Conservation (phyloP, 164 flowering plant species). For the Sedum album region DNA sequence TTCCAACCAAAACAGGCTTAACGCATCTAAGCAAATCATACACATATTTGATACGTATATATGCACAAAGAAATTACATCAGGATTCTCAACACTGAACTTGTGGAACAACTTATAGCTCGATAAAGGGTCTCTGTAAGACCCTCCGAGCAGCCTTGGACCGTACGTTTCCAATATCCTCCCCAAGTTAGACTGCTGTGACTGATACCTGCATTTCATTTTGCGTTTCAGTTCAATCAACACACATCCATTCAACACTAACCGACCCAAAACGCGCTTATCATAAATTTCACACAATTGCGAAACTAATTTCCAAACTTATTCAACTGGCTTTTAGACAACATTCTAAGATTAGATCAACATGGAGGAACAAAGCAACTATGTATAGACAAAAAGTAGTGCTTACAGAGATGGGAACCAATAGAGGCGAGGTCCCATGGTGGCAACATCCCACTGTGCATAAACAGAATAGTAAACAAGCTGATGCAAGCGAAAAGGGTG, state of each 20-base stretch:
- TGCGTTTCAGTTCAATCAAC: neutral
- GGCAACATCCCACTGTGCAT: slow-evolving; percentile 50
- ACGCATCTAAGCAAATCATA: neutral
- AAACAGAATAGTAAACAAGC: slow-evolving; percentile 69
- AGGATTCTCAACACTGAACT: slow-evolving; percentile 65
- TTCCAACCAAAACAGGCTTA: neutral
- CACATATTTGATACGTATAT: neutral
- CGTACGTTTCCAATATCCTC: slow-evolving; percentile 59
- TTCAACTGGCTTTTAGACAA: too few relatives aligned
- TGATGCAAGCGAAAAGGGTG: slow-evolving; percentile 74
- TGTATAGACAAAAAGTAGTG: too few relatives aligned
- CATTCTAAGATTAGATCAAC: neutral
- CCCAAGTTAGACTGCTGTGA: slow-evolving; percentile 60
- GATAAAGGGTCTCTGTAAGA: slow-evolving; percentile 72
- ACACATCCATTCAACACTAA: neutral
- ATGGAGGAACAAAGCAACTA: neutral
- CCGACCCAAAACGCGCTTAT: neutral
- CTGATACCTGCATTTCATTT: slow-evolving; percentile 29
- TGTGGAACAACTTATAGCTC: slow-evolving; percentile 60
- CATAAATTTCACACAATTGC: neutral
- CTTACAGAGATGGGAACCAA: slow-evolving; percentile 88
- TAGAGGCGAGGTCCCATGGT: slow-evolving; percentile 67
- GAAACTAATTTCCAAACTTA: too few relatives aligned
- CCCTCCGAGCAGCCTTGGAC: slow-evolving; percentile 55
- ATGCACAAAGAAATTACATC: slow-evolving; percentile 31